phyloP scores from a whole-genome alignment of 768 basidiomycete genomes.

The Russula brevipes region DNA sequence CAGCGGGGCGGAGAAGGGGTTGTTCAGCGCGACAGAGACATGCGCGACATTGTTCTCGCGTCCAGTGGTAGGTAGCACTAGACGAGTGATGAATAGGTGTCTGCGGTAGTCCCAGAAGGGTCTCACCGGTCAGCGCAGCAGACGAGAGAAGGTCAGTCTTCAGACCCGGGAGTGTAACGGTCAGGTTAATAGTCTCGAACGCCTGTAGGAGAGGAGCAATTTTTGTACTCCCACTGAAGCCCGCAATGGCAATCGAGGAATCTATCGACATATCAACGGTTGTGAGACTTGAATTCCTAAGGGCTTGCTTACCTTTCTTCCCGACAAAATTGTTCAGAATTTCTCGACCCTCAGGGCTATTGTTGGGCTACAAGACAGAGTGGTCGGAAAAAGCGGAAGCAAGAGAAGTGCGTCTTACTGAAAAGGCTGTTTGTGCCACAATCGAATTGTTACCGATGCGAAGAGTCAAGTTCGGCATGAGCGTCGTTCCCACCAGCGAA shows the following conservation, averaged over 20 bases:
- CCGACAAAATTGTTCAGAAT: constrained; percentile 67
- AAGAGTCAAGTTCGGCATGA: constrained; percentile 56
- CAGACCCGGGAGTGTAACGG: constrained; percentile 54
- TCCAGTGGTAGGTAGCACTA: constrained; percentile 63
- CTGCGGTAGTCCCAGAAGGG: background rate
- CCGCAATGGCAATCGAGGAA: constrained; percentile 51
- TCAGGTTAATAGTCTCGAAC: constrained; percentile 54
- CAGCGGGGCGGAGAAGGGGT: constrained; percentile 62
- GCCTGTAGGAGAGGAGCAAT: constrained; percentile 55
- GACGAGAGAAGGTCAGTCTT: constrained; percentile 50
- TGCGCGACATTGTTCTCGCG: constrained; percentile 57
- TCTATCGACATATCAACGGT: constrained; percentile 34
- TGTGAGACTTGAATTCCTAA: background rate
- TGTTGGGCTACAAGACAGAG: constrained; percentile 45
- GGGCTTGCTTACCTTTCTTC: constrained; percentile 42
- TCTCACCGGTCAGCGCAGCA: constrained; percentile 49
- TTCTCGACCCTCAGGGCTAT: constrained; percentile 50
- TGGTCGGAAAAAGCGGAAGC: background rate
- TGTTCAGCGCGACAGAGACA: constrained; percentile 54
- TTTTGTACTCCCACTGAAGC: constrained; percentile 55
- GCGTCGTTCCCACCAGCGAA: constrained; percentile 51
- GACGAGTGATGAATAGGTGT: background rate
- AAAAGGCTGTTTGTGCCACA: constrained; percentile 45
- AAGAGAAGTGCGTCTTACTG: constrained; percentile 28
- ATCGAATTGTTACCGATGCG: constrained; percentile 57